Conservation (phyloP, 768 basidiomycete species). For the Cystobasidium onofrii region DNA sequence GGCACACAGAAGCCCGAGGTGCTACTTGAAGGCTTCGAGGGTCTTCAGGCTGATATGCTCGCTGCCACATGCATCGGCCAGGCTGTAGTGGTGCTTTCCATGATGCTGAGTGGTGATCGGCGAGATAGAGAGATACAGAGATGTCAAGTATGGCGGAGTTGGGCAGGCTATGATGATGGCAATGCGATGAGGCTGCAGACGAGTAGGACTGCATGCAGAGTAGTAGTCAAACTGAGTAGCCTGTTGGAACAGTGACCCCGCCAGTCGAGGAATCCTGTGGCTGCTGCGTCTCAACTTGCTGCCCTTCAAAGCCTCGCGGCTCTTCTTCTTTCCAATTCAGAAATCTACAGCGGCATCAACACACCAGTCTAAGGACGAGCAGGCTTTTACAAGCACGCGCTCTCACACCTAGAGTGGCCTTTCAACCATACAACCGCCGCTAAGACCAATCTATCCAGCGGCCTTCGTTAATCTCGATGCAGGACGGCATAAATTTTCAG, state of each 20-base stretch:
- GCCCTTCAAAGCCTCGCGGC: background rate
- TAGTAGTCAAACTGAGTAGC: too few species aligned
- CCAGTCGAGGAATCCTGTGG: too few species aligned
- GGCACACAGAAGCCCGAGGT: background rate
- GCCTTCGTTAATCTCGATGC: slow-evolving; percentile 27
- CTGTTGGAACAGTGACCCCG: too few species aligned
- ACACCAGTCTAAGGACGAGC: background rate
- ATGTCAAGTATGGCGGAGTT: too few species aligned
- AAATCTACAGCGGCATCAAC: slow-evolving; percentile 22
- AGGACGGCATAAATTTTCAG: background rate
- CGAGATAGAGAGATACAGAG: background rate
- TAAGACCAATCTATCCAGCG: slow-evolving; percentile 8
- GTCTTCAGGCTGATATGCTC: background rate
- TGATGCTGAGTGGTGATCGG: background rate
- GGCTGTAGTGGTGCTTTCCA: background rate
- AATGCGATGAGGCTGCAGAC: too few species aligned
- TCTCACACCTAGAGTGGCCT: slow-evolving; percentile 3
- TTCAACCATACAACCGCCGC: slow-evolving; percentile 20
- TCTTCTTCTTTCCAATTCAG: background rate
- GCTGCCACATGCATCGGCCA: background rate
- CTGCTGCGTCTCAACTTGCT: background rate
- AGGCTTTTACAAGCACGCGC: background rate
- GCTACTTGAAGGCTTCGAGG: background rate
- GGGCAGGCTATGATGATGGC: too few species aligned
- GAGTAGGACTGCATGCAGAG: too few species aligned